Percentiles rank a stretch among this genome's conserved stretches.
Evolutionary conservation across 2,329 filamentous ascomycete genomes (phyloP).

Genomic region (Laburnicola sp.): DNA sequence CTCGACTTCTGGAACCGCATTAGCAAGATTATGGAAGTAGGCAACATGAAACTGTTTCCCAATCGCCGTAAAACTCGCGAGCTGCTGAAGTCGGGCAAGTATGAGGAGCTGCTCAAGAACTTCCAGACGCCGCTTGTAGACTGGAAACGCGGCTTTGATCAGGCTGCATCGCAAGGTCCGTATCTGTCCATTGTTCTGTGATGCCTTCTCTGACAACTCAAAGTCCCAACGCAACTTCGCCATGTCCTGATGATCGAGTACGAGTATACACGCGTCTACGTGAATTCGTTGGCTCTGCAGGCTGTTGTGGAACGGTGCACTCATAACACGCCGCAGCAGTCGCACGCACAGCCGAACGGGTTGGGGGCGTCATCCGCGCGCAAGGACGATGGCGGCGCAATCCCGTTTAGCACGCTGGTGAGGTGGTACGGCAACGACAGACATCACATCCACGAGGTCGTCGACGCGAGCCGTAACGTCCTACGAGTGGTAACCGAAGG

Average conservation of each 20-base stretch:
- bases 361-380: constrained; percentile 17
- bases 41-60: constrained; percentile 85
- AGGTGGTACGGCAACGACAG: constrained; percentile 62
- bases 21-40: constrained; percentile 87
- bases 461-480: constrained; percentile 76
- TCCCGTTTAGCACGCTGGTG: constrained; percentile 50
- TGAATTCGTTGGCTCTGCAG: constrained; percentile 92
- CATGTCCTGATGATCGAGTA: constrained; percentile 92
- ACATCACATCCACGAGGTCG: constrained; percentile 68
- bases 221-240: constrained; percentile 61
- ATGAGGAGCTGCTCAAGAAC: constrained; percentile 76
- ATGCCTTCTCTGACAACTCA: constrained; percentile 24
- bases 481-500: constrained; percentile 76
- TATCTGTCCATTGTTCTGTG: not conserved
- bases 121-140: constrained; percentile 77
- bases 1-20: constrained; percentile 92
- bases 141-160: constrained; percentile 81
- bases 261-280: constrained; percentile 90
- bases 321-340: constrained; percentile 61
- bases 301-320: constrained; percentile 93
- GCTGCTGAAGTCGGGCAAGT: constrained; percentile 83
- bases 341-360: constrained; percentile 37
- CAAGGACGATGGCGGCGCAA: constrained; percentile 45
- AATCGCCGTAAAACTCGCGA: constrained; percentile 86
- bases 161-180: constrained; percentile 55